Percentiles rank a stretch among this genome's conserved stretches.
Evolutionary conservation across 2,329 filamentous ascomycete species (phyloP).

Genomic region (Beauveria rudraprayagi): DNA sequence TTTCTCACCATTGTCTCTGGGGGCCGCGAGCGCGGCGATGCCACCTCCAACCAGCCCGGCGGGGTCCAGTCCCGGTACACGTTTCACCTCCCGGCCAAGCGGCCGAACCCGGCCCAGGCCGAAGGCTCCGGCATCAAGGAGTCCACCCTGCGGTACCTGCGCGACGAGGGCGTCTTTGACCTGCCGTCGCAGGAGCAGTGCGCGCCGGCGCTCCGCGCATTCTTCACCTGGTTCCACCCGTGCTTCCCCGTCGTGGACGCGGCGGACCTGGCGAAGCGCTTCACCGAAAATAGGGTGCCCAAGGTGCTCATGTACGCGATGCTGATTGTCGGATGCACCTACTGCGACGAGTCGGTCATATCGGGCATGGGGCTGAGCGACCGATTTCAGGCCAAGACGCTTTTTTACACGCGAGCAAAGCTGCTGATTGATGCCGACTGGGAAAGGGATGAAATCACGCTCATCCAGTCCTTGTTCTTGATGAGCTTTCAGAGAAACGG

Average conservation of each 20-base stretch:
- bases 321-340: constrained; percentile 45
- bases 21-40: not conserved
- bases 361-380: constrained; percentile 36
- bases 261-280: constrained; percentile 30
- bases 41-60: constrained; percentile 14
- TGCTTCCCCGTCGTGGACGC: constrained; percentile 47
- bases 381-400: constrained; percentile 40
- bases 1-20: constrained; percentile 29
- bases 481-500: constrained; percentile 49
- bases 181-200: constrained; percentile 36
- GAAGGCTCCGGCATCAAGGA: constrained; percentile 32
- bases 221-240: constrained; percentile 50
- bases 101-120: constrained; percentile 16
- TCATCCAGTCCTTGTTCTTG: constrained; percentile 44
- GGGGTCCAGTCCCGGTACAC: constrained; percentile 17
- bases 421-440: constrained; percentile 45
- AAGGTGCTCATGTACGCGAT: constrained; percentile 44
- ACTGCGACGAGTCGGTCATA: constrained; percentile 40
- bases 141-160: constrained; percentile 40
- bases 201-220: constrained; percentile 38
- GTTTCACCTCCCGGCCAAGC: constrained; percentile 23
- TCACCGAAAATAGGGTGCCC: constrained; percentile 35
- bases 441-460: constrained; percentile 40
- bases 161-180: constrained; percentile 34
- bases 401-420: constrained; percentile 42